These are phyloP conservation scores for Coprinellus aureogranulatus DNA, from an alignment of 768 basidiomycete genomes.

Conservation along the genomic window DNA sequence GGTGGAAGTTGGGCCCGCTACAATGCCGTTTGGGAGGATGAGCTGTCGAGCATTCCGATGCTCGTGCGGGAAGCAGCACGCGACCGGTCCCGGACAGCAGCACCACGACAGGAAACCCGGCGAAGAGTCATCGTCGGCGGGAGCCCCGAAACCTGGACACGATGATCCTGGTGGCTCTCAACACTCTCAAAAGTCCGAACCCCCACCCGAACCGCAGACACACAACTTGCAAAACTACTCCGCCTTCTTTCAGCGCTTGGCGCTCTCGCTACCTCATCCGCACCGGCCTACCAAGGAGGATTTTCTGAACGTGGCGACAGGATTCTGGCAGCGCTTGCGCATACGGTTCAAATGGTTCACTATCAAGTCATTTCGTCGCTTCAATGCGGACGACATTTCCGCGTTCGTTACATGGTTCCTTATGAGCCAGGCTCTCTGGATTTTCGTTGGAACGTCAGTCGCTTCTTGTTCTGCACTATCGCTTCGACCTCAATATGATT, in stretches of 20 bases:
- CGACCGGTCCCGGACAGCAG: neutral
- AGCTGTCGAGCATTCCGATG: neutral
- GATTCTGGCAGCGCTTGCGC: constrained; percentile 86
- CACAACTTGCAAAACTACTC: constrained; percentile 61
- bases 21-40: neutral
- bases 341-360: constrained; percentile 98
- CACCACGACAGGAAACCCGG: neutral
- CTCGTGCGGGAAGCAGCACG: neutral
- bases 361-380: constrained; percentile 89
- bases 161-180: neutral
- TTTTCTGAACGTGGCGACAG: constrained; percentile 78
- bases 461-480: neutral
- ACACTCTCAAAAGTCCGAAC: neutral
- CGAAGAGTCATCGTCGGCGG: neutral
- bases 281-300: constrained; percentile 86
- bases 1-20: neutral
- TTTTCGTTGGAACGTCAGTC: constrained; percentile 87
- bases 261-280: constrained; percentile 70
- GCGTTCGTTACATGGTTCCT: constrained; percentile 96
- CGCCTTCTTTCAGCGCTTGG: constrained; percentile 76
- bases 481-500: neutral
- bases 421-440: constrained; percentile 94
- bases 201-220: constrained; percentile 2
- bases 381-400: constrained; percentile 95
- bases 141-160: neutral